These are phyloP conservation scores for Tephrocybe sp. DNA, from an alignment of 768 basidiomycete genomes.

Conservation along the genomic window DNA sequence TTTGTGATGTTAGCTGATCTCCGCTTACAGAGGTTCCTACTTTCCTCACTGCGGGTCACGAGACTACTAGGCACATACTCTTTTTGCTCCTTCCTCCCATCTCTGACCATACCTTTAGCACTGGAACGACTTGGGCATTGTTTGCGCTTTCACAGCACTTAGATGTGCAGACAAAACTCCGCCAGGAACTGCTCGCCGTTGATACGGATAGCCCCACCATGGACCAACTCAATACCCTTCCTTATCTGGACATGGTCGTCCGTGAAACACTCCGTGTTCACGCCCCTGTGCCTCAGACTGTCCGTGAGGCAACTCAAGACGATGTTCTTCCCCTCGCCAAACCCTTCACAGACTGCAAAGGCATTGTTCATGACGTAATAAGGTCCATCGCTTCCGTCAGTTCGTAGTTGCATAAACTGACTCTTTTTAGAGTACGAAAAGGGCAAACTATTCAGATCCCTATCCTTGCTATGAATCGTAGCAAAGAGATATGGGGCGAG, in stretches of 20 bases:
- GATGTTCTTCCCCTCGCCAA: conserved; percentile 49
- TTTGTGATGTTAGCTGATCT: neutral
- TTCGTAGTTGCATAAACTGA: neutral
- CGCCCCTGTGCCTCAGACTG: conserved; percentile 42
- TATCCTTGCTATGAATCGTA: conserved; percentile 50
- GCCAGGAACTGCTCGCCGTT: conserved; percentile 52
- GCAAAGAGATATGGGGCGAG: conserved; percentile 56
- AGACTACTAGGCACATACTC: conserved; percentile 37
- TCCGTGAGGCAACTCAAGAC: conserved; percentile 45
- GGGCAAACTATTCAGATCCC: conserved; percentile 48
- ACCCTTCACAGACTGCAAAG: conserved; percentile 43
- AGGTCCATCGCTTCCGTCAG: conserved; percentile 20
- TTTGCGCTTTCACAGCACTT: conserved; percentile 49
- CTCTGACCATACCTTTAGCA: conserved; percentile 20
- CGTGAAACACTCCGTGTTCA: conserved; percentile 56
- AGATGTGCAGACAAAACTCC: conserved; percentile 50
- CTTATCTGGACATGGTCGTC: too few species aligned
- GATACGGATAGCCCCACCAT: conserved; percentile 53
- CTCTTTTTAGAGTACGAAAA: conserved; percentile 31
- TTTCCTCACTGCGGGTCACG: conserved; percentile 46
- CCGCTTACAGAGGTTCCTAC: conserved; percentile 41
- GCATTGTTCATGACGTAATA: conserved; percentile 36
- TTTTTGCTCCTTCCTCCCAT: neutral
- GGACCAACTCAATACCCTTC: too few species aligned
- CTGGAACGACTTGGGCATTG: conserved; percentile 56